phyloP scores from a whole-genome alignment of 306 rosid genomes.

The Elaeagnus macrophylla region DNA sequence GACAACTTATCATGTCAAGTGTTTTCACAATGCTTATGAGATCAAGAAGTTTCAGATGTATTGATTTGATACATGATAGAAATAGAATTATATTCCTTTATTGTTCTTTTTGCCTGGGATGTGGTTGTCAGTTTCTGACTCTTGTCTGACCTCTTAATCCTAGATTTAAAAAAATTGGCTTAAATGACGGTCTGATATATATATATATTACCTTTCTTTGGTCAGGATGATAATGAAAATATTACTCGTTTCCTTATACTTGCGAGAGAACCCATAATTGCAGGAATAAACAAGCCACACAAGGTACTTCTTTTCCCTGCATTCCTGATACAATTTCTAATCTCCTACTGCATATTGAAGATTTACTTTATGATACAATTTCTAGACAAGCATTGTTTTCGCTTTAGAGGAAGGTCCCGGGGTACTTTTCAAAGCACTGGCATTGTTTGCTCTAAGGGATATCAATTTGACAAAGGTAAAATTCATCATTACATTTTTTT shows the following conservation, averaged over 20 bases:
- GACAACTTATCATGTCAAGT: too few relatives aligned
- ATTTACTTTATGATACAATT: slow-evolving; percentile 13
- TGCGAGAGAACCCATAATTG: slow-evolving; percentile 75
- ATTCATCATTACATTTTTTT: slow-evolving; percentile 7
- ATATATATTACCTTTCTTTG: slow-evolving; percentile 14
- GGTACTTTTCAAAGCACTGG: slow-evolving; percentile 75
- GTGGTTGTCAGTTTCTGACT: too few relatives aligned
- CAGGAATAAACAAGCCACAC: slow-evolving; percentile 45
- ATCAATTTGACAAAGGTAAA: slow-evolving; percentile 67
- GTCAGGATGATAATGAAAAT: slow-evolving; percentile 59
- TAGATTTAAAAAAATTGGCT: too few relatives aligned
- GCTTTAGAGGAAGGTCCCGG: slow-evolving; percentile 85
- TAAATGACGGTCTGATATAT: too few relatives aligned
- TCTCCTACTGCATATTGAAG: slow-evolving; percentile 9
- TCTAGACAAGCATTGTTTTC: slow-evolving; percentile 82
- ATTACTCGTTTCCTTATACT: slow-evolving; percentile 80
- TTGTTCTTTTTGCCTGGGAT: too few relatives aligned
- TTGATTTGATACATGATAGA: too few relatives aligned
- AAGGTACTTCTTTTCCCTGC: slow-evolving; percentile 38
- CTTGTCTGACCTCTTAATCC: too few relatives aligned
- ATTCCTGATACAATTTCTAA: not conserved
- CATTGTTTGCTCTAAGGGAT: slow-evolving; percentile 68
- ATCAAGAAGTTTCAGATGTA: too few relatives aligned
- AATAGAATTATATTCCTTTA: too few relatives aligned
- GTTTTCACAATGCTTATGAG: too few relatives aligned